Evolutionary conservation across 1,284 basidiomycete genomes (phyloP).

Genomic region (Amylostereum chailletii): DNA sequence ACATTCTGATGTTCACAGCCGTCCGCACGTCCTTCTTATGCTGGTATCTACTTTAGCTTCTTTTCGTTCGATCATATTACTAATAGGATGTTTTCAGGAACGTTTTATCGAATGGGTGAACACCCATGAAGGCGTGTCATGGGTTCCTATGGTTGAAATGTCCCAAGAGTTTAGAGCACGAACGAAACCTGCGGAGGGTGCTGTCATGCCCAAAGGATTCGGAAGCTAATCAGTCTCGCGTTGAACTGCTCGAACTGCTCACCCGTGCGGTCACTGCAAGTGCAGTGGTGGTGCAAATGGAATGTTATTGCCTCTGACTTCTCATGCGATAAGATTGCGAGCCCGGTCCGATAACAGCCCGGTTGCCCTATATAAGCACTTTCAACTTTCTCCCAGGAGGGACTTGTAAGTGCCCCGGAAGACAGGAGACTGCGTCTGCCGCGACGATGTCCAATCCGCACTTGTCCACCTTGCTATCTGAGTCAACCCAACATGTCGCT

Average conservation of each 20-base stretch:
- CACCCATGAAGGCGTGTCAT: slow-evolving; percentile 62
- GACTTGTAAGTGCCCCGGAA: too few relatives aligned
- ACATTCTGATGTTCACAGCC: slow-evolving; percentile 17
- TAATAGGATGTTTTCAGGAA: slow-evolving; percentile 32
- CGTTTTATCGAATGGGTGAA: slow-evolving; percentile 77
- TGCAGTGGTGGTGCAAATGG: too few relatives aligned
- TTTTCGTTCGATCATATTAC: slow-evolving; percentile 13
- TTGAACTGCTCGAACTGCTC: too few relatives aligned
- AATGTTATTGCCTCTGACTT: too few relatives aligned
- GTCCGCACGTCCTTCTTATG: slow-evolving; percentile 63
- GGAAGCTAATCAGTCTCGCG: too few relatives aligned
- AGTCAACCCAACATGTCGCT: slow-evolving; percentile 30
- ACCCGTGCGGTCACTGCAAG: too few relatives aligned
- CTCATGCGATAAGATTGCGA: too few relatives aligned
- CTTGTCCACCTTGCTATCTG: slow-evolving; percentile 40
- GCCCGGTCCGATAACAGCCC: too few relatives aligned
- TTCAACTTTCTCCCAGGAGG: too few relatives aligned
- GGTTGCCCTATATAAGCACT: too few relatives aligned
- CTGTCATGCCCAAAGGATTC: slow-evolving; percentile 38
- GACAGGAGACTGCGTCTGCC: too few relatives aligned
- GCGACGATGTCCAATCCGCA: slow-evolving; percentile 18
- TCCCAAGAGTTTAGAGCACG: slow-evolving; percentile 38
- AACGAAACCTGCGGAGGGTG: slow-evolving; percentile 19
- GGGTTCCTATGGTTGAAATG: slow-evolving; percentile 69
- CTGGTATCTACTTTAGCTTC: slow-evolving; percentile 28